phyloP scores from a whole-genome alignment of 2,329 filamentous ascomycete species.

The Phaeosphaeria sp. region DNA sequence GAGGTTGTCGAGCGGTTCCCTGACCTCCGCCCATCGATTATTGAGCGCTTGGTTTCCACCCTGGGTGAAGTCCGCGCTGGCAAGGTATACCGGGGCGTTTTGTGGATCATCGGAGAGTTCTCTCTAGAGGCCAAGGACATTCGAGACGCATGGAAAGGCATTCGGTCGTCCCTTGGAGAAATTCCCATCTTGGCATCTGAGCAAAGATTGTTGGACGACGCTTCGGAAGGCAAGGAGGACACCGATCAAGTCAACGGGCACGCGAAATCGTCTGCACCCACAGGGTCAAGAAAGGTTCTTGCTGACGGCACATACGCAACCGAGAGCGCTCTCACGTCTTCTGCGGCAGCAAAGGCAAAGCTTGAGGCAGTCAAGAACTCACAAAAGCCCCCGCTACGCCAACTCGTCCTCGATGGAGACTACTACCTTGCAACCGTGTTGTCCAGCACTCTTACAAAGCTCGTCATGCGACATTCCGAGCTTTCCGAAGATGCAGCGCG shows the following conservation, averaged over 20 bases:
- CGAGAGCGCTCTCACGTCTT: slow-evolving; percentile 92
- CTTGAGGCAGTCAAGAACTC: slow-evolving; percentile 96
- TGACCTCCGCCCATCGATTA: slow-evolving; percentile 82
- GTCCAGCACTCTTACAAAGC: slow-evolving; percentile 93
- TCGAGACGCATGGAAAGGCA: slow-evolving; percentile 94
- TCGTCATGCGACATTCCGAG: slow-evolving; percentile 96
- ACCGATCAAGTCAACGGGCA: slow-evolving; percentile 80
- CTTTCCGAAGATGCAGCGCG: slow-evolving; percentile 85
- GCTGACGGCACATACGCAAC: slow-evolving; percentile 98
- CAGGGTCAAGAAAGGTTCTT: slow-evolving; percentile 87
- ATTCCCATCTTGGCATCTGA: slow-evolving; percentile 97
- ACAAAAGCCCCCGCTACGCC: slow-evolving; percentile 91
- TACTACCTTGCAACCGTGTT: slow-evolving; percentile 95
- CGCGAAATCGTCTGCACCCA: slow-evolving; percentile 76
- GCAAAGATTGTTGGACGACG: slow-evolving; percentile 87
- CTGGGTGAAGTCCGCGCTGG: slow-evolving; percentile 92
- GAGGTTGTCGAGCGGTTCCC: slow-evolving; percentile 99
- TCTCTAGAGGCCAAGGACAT: slow-evolving; percentile 94
- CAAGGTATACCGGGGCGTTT: slow-evolving; percentile 93
- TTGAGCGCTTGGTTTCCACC: slow-evolving; percentile 86
- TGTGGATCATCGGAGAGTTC: slow-evolving; percentile 99
- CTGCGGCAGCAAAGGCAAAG: slow-evolving; percentile 86
- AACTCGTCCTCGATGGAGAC: slow-evolving; percentile 91
- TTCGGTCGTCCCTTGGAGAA: slow-evolving; percentile 90
- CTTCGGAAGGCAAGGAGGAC: slow-evolving; percentile 64